Evolutionary conservation across 257 asterid species (phyloP).

Genomic region (Solanum gracilifrons): DNA sequence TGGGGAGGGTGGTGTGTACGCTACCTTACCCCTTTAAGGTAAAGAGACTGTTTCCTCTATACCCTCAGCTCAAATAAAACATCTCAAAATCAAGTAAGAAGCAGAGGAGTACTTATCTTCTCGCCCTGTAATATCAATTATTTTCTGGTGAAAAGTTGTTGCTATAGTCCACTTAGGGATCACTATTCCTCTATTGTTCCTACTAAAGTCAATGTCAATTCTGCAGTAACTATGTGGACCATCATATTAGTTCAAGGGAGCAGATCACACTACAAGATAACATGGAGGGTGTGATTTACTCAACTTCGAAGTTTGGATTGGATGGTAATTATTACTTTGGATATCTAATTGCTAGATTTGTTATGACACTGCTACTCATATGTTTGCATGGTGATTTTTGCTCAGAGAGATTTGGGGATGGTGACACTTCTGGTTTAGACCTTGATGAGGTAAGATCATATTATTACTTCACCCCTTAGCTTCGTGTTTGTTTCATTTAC

Average conservation of each 20-base stretch:
- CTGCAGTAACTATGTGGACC: constrained; percentile 89
- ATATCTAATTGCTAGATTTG: neutral
- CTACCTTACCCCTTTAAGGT: neutral
- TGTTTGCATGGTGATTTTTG: constrained; percentile 1
- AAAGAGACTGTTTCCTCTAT: neutral
- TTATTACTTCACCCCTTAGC: neutral
- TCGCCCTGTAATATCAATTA: neutral
- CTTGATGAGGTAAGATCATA: constrained; percentile 68
- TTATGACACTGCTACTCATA: constrained; percentile 7
- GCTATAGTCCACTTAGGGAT: neutral
- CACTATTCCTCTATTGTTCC: neutral
- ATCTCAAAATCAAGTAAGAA: neutral
- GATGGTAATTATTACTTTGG: constrained; percentile 61
- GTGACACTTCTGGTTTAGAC: constrained; percentile 85
- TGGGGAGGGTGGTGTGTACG: neutral
- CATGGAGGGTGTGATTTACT: constrained; percentile 70
- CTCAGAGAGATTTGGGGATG: constrained; percentile 97
- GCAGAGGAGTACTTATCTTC: neutral
- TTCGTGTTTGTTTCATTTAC: neutral
- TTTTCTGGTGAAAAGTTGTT: neutral
- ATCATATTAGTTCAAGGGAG: constrained; percentile 94
- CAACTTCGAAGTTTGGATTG: constrained; percentile 87
- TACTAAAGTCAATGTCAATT: neutral
- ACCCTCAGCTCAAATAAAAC: neutral
- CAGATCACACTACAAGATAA: constrained; percentile 96